A percentile compares a stretch with the other conserved stretches of the same genome.
phyloP scores from a whole-genome alignment of 1,139 yeast species.

The Sugiyamaella castrensis region DNA sequence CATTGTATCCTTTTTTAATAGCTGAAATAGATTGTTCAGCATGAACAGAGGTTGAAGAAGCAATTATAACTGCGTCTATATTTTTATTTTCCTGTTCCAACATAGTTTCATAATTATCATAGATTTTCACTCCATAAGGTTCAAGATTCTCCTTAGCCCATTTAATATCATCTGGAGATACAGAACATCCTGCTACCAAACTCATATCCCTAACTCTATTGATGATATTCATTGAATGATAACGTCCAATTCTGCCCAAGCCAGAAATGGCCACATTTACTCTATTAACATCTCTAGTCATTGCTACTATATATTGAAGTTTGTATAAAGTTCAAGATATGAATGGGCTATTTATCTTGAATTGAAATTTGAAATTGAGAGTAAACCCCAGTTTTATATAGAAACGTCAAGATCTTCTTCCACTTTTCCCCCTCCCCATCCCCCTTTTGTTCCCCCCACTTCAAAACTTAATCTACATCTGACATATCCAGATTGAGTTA shows the following conservation, averaged over 20 bases:
- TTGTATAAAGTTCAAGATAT: neutral
- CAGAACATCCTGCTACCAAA: conserved; percentile 27
- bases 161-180: conserved; percentile 21
- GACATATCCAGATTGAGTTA: too few species aligned
- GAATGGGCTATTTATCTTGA: too few species aligned
- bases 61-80: conserved; percentile 25
- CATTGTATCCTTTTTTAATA: conserved; percentile 23
- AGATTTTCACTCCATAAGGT: conserved; percentile 22
- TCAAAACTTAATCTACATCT: too few species aligned
- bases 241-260: conserved; percentile 27
- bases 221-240: conserved; percentile 24
- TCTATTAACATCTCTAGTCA: neutral
- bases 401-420: too few species aligned
- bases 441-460: too few species aligned
- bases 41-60: conserved; percentile 26
- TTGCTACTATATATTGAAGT: neutral
- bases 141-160: conserved; percentile 26
- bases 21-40: conserved; percentile 25
- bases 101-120: conserved; percentile 24
- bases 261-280: conserved; percentile 16
- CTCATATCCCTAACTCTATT: conserved; percentile 21
- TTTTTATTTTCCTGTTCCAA: conserved; percentile 18
- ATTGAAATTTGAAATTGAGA: too few species aligned
- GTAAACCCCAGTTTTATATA: too few species aligned
- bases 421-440: too few species aligned